These are phyloP conservation scores for Ramaria sp. DNA, from an alignment of 768 basidiomycete genomes.

Conservation along the genomic window DNA sequence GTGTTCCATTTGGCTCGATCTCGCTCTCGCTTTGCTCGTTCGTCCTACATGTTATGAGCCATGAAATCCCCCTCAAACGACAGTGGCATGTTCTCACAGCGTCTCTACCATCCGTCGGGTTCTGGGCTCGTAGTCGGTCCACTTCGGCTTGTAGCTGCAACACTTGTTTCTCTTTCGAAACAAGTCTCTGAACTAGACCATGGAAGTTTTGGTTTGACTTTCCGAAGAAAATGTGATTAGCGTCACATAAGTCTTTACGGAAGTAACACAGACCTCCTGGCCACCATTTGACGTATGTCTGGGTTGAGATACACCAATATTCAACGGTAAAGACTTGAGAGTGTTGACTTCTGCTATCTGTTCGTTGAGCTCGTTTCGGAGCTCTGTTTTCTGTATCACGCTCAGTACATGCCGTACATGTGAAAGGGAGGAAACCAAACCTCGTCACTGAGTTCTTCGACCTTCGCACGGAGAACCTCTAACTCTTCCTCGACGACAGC, in stretches of 20 bases:
- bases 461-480: constrained; percentile 43
- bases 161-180: constrained; percentile 81
- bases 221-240: not conserved
- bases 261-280: constrained; percentile 37
- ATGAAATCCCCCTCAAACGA: not conserved
- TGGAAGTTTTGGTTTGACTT: constrained; percentile 41
- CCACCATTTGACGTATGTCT: constrained; percentile 39
- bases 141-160: constrained; percentile 62
- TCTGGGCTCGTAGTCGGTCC: constrained; percentile 47
- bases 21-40: constrained; percentile 64
- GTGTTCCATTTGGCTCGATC: constrained; percentile 63
- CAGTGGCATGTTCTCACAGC: constrained; percentile 31
- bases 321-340: constrained; percentile 40
- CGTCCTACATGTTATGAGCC: constrained; percentile 37
- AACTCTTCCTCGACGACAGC: constrained; percentile 50
- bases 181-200: constrained; percentile 69
- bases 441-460: constrained; percentile 59
- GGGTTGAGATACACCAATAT: constrained; percentile 25
- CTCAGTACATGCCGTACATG: not conserved
- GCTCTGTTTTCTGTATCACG: constrained; percentile 32
- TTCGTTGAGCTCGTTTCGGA: constrained; percentile 46
- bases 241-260: constrained; percentile 2
- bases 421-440: constrained; percentile 23
- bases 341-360: constrained; percentile 62
- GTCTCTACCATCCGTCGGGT: constrained; percentile 46